Percentiles rank a stretch among this genome's conserved stretches.
These are phyloP conservation scores for Eucalyptus brandiana DNA, from an alignment of 345 rosid species.

Conservation along the genomic window DNA sequence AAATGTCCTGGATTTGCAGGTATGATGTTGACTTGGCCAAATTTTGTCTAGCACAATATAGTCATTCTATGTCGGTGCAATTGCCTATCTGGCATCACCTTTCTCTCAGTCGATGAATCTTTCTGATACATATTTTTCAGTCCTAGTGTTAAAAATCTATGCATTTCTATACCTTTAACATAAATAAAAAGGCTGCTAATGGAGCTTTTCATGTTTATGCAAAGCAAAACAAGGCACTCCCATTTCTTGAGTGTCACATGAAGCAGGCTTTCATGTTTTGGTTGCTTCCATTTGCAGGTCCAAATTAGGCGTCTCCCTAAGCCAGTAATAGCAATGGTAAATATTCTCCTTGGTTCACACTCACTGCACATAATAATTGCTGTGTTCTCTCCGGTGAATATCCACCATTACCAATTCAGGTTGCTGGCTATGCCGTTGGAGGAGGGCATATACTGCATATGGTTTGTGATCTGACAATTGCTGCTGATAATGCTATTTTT, in stretches of 20 bases:
- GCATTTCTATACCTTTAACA: neutral
- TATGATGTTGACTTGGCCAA: neutral
- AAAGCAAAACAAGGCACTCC: neutral
- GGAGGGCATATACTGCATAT: conserved; percentile 91
- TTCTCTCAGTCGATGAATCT: neutral
- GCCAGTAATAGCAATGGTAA: conserved; percentile 97
- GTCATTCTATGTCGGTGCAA: neutral
- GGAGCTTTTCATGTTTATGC: neutral
- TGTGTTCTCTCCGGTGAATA: neutral
- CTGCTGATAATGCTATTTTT: conserved; percentile 84
- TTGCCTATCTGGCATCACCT: neutral
- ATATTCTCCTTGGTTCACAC: neutral
- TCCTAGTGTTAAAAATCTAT: neutral
- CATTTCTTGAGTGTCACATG: neutral
- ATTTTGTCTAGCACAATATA: neutral
- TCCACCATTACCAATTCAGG: conserved; percentile 22
- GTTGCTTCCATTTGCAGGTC: conserved; percentile 26
- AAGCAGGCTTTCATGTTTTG: neutral
- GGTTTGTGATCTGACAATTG: conserved; percentile 95
- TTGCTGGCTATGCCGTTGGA: conserved; percentile 96
- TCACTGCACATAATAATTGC: neutral
- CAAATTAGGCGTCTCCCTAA: conserved; percentile 91
- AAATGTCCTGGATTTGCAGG: conserved; percentile 90
- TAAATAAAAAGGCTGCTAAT: neutral
- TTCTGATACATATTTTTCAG: neutral